A percentile compares a stretch with the other conserved stretches of the same genome.
phyloP scores from a whole-genome alignment of 176 grass and related monocot genomes.

The Carex littledalei region DNA sequence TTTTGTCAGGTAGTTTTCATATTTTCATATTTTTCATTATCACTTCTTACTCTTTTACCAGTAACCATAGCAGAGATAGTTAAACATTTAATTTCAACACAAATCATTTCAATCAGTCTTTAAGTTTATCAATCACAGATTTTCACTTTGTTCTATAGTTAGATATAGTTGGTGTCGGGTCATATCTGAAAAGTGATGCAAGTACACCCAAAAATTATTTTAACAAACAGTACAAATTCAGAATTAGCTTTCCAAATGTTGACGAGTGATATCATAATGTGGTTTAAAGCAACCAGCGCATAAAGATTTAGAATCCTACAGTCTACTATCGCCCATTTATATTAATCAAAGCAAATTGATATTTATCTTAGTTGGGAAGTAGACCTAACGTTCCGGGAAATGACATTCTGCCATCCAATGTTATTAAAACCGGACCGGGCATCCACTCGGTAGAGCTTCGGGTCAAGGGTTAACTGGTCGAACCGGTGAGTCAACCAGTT shows the following conservation, averaged over 20 bases:
- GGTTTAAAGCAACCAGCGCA: neutral
- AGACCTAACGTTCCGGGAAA: neutral
- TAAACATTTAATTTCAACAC: neutral
- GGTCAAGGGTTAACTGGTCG: too few species aligned
- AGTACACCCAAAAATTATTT: neutral
- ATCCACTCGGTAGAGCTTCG: too few species aligned
- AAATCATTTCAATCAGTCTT: neutral
- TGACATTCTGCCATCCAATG: neutral
- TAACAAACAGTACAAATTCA: neutral
- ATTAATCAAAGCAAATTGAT: neutral
- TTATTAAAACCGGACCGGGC: too few species aligned
- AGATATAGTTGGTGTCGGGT: neutral
- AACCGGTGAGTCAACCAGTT: too few species aligned
- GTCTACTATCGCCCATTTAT: neutral
- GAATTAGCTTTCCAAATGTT: neutral
- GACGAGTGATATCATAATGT: neutral
- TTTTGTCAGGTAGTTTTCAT: constrained; percentile 37
- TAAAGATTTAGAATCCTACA: neutral
- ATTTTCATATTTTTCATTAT: neutral
- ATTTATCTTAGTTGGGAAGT: neutral
- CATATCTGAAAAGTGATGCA: neutral
- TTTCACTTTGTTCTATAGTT: neutral
- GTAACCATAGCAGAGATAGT: neutral
- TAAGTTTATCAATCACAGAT: neutral
- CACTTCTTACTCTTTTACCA: constrained; percentile 3